Base-by-base conservation (phyloP, 768 basidiomycete species). In the Gloeopeniophorella convolvens region DNA sequence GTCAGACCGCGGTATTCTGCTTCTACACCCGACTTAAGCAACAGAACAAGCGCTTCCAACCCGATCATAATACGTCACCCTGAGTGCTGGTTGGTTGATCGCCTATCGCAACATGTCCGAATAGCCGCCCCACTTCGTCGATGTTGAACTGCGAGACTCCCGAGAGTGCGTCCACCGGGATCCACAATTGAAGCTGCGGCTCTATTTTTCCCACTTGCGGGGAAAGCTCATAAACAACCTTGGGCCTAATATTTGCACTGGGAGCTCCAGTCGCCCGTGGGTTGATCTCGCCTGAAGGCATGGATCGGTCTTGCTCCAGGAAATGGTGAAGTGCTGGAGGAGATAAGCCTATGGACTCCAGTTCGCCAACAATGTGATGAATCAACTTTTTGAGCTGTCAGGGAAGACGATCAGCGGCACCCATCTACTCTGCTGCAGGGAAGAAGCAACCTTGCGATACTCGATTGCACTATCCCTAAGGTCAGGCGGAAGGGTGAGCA, bases 361-460 rank as follows among this genome's bases (percentile, higher is more conserved):
- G 80, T 65, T 97, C 93, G 9, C 69, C 66, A 1, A 87, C 89
- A 31, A 92, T 78, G 61, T 83, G 76, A 55, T 89, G 87, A 58
- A 97, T 93, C 26, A 94, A 70, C 59, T 88, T 91, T 69, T 97
- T 96, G 48, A 97, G 80, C 87, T 95, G 59, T 34, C 4, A 20
- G 28, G 34, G 23, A 37, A 15, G 21, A 27, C n/a, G 11, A 23
- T 24, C 18, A 50, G n/a, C 45, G 43, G 42, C 21, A 27, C 32
- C 3, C n/a, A n/a, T n/a, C n/a, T n/a, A n/a, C n/a, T n/a, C n/a
- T 18, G 13, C 4, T n/a, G 36, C 48, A 23, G 42, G 18, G 20
- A 16, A 32, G 36, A 11, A 45, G 61, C 45, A 48, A 87, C 89
- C 72, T 83, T 82, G 27, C 87, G 75, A 62, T 96, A 96, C 62